Conservation (phyloP, 2,329 filamentous ascomycete genomes). For the Pseudogymnoascus sp. region DNA sequence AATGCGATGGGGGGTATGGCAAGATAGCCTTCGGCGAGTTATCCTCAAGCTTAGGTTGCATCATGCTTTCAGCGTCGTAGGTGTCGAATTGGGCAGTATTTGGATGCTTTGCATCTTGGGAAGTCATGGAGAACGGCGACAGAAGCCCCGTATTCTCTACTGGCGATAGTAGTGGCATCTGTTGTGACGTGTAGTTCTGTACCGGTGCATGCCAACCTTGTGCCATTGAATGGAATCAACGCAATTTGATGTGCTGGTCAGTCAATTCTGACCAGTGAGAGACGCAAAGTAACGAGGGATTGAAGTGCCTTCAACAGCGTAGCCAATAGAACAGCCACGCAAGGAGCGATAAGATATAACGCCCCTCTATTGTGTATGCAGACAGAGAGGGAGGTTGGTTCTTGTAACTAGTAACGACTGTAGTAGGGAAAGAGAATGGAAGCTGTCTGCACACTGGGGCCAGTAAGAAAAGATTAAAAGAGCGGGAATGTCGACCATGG, state of each 20-base stretch:
- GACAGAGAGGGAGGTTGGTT: not conserved
- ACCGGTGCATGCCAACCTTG: constrained; percentile 20
- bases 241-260: not conserved
- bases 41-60: not conserved
- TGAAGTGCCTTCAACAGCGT: not conserved
- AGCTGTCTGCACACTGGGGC: not conserved
- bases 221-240: constrained; percentile 22
- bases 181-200: constrained; percentile 20
- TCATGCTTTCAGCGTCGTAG: not conserved
- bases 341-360: not conserved
- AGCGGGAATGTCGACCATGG: not conserved
- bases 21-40: not conserved
- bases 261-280: not conserved
- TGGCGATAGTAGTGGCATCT: constrained; percentile 13
- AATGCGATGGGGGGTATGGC: not conserved
- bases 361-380: not conserved
- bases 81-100: not conserved
- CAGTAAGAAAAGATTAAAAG: not conserved
- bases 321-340: not conserved
- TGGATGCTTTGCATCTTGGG: not conserved
- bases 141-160: not conserved
- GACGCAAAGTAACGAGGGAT: not conserved
- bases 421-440: not conserved
- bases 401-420: constrained; percentile 5
- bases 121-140: not conserved